Base-by-base conservation (phyloP, 352 stramenopile species). In the Phytopythium cucurbitacearum region DNA sequence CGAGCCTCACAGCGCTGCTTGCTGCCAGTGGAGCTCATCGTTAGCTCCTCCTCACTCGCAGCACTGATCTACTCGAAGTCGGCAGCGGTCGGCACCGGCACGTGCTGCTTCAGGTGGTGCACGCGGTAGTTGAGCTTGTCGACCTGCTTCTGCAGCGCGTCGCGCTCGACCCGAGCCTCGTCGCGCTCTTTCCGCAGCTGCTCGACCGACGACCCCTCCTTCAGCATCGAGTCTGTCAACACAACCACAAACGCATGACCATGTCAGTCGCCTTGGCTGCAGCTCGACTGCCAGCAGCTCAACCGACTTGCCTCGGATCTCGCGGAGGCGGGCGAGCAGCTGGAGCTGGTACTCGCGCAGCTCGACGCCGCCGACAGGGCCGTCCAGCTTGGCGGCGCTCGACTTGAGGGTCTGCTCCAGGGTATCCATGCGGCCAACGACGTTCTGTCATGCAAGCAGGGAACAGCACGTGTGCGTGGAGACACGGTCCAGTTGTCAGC, bases 51-150 rank as follows among this genome's bases (percentile, higher is more conserved):
- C 21, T 28, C 21, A 28, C 21, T 28, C 21, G 21, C 2, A 28
- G 2, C 15, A 5, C 5, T 32, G 1, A 12, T 11, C 33, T 49
- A 55, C 46, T 60, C 45, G 39, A 64, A 66, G 56, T 67, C 53
- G 15, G 57, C 46, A 12, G 63, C 46, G 15, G 59, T 51, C 41
- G 75, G 67, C 53, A 85, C 65, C 1, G 58, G 60, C 44, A 92
- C 70, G 53, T 90, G 76, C 60, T 85, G 73, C 67, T 87, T 84
- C 34, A 92, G 72, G 53, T 92, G 82, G 32, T 80, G 56, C 39
- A 92, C 67, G 52, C 79, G 82, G 62, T 92, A 92, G 62, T 76
- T 85, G 60, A 92, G 77, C 60, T 92, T 92, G 49, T 70, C 54
- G 40, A 92, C 79, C 64, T 90, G 76, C 64, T 87, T 87, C 57